Evolutionary conservation across 1,139 yeast species (phyloP), one percentile per base, ranked within the genome.

Genomic region (Sporopachydermia cereana): DNA sequence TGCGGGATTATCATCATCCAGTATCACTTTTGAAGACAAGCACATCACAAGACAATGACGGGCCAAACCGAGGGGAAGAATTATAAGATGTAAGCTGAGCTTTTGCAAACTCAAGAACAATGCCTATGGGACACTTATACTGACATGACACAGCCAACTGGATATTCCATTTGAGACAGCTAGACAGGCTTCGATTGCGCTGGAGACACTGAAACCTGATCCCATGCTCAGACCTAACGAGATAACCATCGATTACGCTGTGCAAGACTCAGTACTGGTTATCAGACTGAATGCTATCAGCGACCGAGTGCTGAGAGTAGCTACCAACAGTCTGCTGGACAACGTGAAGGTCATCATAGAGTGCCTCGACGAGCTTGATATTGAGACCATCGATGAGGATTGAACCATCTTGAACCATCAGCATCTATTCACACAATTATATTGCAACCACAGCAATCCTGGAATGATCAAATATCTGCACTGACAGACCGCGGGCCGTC

Each of bases 231-330:
- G 66, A 39, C 42, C 50, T 16, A 53, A 55, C 42, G 45, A 30
- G 30, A 47, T 61, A 20, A 36, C 41, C 18, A 42, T 42, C 3
- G 25, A 16, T 41, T 24, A 41, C n/a, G 2, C 1, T 48, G 49
- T 31, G n/a, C 39, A 46, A 48, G 3, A 21, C 12, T 12, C 9
- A 7, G 17, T 2, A 31, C 64, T 81, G 44, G 46, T 57, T 2
- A 74, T 77, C 31, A 48, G 53, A 1, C 79, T 81, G 52, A 58
- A 62, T 3, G 89, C 83, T 0, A 65, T 67, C 2, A 73, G 81
- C 44, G 84, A 79, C 53, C 60, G 88, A 47, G 78, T 77, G 2
- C 68, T 82, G 41, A 63, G 91, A 51, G 89, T 81, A 5, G 84
- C 86, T 2, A 80, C 78, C 24, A 79, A 81, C 58, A 77, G 77